Evolutionary conservation across 768 basidiomycete species (phyloP).

Genomic region (Termitomyces titanicus): DNA sequence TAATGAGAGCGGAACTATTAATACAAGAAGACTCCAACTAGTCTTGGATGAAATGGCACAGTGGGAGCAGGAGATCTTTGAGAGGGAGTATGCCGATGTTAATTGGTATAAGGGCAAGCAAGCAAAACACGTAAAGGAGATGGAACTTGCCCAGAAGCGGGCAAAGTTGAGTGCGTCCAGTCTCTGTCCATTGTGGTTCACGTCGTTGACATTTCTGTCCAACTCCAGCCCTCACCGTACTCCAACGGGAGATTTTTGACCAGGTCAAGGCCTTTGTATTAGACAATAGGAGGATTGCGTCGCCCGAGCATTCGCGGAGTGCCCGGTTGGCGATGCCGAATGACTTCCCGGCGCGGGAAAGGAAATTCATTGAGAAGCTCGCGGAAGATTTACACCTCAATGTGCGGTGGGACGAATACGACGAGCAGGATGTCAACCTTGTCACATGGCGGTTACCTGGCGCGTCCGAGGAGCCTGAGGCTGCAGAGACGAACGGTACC

Average conservation of each 20-base stretch:
- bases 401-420: conserved; percentile 92
- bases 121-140: conserved; percentile 60
- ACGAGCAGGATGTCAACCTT: conserved; percentile 76
- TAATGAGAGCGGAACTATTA: conserved; percentile 85
- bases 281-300: conserved; percentile 32
- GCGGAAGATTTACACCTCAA: conserved; percentile 74
- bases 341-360: conserved; percentile 74
- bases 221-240: conserved; percentile 58
- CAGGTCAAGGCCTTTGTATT: conserved; percentile 74
- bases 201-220: neutral
- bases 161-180: conserved; percentile 58
- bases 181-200: neutral
- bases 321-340: conserved; percentile 69
- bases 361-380: conserved; percentile 73
- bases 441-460: conserved; percentile 65
- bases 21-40: conserved; percentile 74
- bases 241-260: conserved; percentile 78
- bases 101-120: conserved; percentile 97
- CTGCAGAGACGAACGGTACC: conserved; percentile 23
- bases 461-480: conserved; percentile 25
- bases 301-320: conserved; percentile 27
- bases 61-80: conserved; percentile 89
- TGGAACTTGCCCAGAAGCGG: conserved; percentile 57
- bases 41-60: conserved; percentile 84
- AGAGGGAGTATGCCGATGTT: conserved; percentile 85